Evolutionary conservation across 768 basidiomycete species (phyloP).

Genomic region (Trametes meyenii): DNA sequence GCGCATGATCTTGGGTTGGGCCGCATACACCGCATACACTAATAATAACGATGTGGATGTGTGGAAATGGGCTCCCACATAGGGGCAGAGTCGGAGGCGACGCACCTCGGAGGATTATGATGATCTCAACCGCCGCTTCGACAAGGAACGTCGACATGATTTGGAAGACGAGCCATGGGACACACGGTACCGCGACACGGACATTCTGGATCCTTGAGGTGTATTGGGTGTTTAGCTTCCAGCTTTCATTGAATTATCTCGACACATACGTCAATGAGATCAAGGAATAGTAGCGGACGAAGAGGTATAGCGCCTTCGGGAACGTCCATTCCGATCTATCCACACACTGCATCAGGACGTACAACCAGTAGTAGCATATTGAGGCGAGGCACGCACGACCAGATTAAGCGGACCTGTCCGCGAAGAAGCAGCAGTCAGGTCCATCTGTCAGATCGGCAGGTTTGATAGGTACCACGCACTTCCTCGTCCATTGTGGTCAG

Average conservation of each 20-base stretch:
- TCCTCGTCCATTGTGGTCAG: slow-evolving; percentile 16
- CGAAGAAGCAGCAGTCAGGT: neutral
- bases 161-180: slow-evolving; percentile 19
- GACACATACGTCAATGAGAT: slow-evolving; percentile 13
- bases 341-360: neutral
- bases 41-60: neutral
- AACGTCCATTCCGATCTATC: slow-evolving; percentile 20
- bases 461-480: slow-evolving; percentile 9
- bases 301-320: slow-evolving; percentile 19
- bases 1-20: slow-evolving; percentile 4
- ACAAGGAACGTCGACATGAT: slow-evolving; percentile 16
- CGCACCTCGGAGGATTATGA: slow-evolving; percentile 22
- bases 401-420: slow-evolving; percentile 15
- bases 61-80: neutral
- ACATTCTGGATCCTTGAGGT: slow-evolving; percentile 14
- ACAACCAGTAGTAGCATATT: neutral
- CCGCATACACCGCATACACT: slow-evolving; percentile 20
- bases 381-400: slow-evolving; percentile 15
- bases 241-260: too few species aligned
- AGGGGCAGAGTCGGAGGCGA: neutral
- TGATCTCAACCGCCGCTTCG: slow-evolving; percentile 17
- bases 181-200: slow-evolving; percentile 7
- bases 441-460: neutral
- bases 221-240: neutral
- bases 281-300: slow-evolving; percentile 22